Conservation (phyloP, 2,329 filamentous ascomycete genomes). For the Phialophora chinensis region DNA sequence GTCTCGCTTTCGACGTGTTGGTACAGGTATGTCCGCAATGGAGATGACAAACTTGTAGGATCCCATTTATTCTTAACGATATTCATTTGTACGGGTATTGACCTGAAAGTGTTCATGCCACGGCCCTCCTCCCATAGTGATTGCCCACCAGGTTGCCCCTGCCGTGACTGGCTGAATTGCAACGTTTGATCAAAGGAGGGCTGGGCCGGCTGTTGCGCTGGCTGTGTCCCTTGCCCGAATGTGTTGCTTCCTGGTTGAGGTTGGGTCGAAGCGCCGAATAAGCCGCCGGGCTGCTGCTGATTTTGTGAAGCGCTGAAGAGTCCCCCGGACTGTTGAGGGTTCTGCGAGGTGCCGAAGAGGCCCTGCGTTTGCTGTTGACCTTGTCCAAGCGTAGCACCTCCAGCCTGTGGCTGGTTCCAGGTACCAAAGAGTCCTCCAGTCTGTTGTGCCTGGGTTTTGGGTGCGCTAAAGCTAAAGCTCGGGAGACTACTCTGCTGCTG, state of each 20-base stretch:
- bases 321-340: conserved; percentile 30
- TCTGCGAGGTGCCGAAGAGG: conserved; percentile 27
- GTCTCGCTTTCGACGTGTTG: conserved; percentile 63
- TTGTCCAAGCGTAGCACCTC: conserved; percentile 42
- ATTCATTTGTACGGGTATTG: conserved; percentile 64
- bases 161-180: conserved; percentile 53
- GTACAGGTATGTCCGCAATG: conserved; percentile 68
- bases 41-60: conserved; percentile 56
- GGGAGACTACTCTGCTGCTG: conserved; percentile 29
- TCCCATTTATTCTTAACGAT: conserved; percentile 69
- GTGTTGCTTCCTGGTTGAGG: conserved; percentile 32
- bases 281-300: conserved; percentile 42
- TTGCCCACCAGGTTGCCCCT: conserved; percentile 46
- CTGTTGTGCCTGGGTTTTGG: conserved; percentile 39
- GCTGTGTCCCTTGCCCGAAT: conserved; percentile 43
- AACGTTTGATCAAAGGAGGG: conserved; percentile 51
- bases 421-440: conserved; percentile 42
- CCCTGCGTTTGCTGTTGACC: conserved; percentile 30
- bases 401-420: conserved; percentile 15
- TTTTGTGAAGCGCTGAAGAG: conserved; percentile 30
- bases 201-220: conserved; percentile 48
- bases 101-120: conserved; percentile 59
- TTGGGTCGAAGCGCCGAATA: conserved; percentile 41
- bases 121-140: conserved; percentile 31
- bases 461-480: conserved; percentile 30